phyloP scores from a whole-genome alignment of 352 stramenopile genomes.

The Thraustochytrium sp. region DNA sequence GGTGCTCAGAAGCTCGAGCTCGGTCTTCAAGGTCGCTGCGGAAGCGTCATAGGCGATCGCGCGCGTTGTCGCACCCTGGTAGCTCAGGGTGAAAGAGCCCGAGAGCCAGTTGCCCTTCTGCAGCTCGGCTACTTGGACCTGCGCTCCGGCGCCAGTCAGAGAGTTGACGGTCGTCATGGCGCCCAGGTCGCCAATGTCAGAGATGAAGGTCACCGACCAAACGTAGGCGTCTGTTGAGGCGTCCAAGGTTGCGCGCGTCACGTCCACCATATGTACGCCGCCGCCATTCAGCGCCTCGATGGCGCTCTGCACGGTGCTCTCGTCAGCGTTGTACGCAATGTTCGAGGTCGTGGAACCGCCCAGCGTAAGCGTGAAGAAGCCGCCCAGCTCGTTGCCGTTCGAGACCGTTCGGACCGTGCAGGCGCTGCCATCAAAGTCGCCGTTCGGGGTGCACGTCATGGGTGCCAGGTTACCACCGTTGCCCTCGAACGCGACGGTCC shows the following conservation, averaged over 20 bases:
- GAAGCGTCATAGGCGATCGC: constrained; percentile 66
- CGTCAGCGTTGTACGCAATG: constrained; percentile 70
- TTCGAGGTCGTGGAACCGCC: constrained; percentile 73
- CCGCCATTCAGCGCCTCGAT: constrained; percentile 16
- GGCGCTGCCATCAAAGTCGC: neutral
- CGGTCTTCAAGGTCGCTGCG: constrained; percentile 56
- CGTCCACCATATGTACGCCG: neutral
- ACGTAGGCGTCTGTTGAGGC: neutral
- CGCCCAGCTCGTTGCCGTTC: constrained; percentile 59
- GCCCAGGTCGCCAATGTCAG: constrained; percentile 32
- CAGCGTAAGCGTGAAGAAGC: constrained; percentile 84
- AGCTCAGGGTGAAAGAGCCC: constrained; percentile 29
- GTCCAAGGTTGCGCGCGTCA: neutral
- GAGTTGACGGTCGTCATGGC: constrained; percentile 28
- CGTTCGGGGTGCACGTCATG: constrained; percentile 51
- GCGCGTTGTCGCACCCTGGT: constrained; percentile 44
- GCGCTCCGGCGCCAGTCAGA: neutral
- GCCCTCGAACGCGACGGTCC: constrained; percentile 68
- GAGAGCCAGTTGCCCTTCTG: constrained; percentile 34
- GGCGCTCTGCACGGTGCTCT: constrained; percentile 59
- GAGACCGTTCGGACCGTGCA: neutral
- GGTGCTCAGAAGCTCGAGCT: constrained; percentile 59
- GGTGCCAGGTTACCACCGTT: constrained; percentile 61
- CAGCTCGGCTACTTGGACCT: neutral
- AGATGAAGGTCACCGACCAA: constrained; percentile 36